A percentile compares a stretch with the other conserved stretches of the same genome.
Conservation (phyloP, 768 basidiomycete species). For the Pleurotus cornucopiae region DNA sequence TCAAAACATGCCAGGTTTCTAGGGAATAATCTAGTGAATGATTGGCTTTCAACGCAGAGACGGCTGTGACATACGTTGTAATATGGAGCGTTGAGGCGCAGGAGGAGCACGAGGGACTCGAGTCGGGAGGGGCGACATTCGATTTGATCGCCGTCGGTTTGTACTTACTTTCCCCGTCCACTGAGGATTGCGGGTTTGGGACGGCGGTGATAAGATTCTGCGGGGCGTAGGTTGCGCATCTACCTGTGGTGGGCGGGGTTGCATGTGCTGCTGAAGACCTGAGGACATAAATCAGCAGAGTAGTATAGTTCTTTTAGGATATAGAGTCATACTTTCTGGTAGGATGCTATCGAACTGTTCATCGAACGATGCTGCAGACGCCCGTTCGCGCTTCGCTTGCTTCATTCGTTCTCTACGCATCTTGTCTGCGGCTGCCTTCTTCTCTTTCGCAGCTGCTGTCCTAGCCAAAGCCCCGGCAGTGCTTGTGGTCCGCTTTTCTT, state of each 20-base stretch:
- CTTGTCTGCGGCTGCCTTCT: slow-evolving; percentile 22
- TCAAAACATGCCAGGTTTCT: slow-evolving; percentile 75
- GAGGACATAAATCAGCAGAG: neutral
- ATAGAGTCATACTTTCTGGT: neutral
- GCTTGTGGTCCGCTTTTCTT: slow-evolving; percentile 20
- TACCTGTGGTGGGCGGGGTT: neutral
- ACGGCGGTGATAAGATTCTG: neutral
- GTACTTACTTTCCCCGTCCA: slow-evolving; percentile 1
- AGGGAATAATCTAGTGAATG: slow-evolving; percentile 8
- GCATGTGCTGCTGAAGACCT: slow-evolving; percentile 3
- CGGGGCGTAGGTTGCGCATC: neutral
- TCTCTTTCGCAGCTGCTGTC: slow-evolving; percentile 19
- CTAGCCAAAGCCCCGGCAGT: slow-evolving; percentile 17
- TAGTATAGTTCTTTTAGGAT: too few species aligned
- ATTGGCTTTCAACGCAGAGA: neutral
- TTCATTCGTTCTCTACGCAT: slow-evolving; percentile 16
- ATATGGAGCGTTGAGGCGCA: slow-evolving; percentile 45
- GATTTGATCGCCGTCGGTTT: slow-evolving; percentile 10
- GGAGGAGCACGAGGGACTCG: slow-evolving; percentile 18
- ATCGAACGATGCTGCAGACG: slow-evolving; percentile 7
- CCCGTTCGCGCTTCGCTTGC: slow-evolving; percentile 17
- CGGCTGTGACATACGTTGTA: slow-evolving; percentile 52
- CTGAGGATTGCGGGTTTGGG: neutral
- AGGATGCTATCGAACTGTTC: slow-evolving; percentile 7
- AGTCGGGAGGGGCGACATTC: slow-evolving; percentile 13